Percentiles rank a stretch among this genome's conserved stretches.
Conservation (phyloP, 2,329 filamentous ascomycete genomes). For the Rhynchosporium graminicola region DNA sequence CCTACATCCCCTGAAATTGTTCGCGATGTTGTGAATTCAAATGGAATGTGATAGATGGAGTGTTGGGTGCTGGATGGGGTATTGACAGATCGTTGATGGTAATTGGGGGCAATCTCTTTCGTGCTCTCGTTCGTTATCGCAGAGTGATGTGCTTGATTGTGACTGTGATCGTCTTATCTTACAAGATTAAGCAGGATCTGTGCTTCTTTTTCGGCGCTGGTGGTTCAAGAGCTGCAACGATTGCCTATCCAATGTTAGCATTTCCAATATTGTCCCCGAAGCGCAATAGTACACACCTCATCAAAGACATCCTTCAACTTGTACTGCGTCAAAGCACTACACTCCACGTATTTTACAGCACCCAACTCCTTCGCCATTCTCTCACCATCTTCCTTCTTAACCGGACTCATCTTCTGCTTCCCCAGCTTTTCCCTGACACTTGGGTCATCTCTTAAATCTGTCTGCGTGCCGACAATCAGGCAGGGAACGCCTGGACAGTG, state of each 20-base stretch:
- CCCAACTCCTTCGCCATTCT: constrained; percentile 96
- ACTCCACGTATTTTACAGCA: constrained; percentile 98
- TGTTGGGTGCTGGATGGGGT: background rate
- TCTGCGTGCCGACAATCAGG: constrained; percentile 96
- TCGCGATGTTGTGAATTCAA: background rate
- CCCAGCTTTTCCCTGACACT: constrained; percentile 86
- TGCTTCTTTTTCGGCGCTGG: constrained; percentile 77
- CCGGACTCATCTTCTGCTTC: constrained; percentile 95
- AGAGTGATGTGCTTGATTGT: background rate
- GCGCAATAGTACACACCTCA: constrained; percentile 64
- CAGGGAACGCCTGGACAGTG: constrained; percentile 98
- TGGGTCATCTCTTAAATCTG: constrained; percentile 88
- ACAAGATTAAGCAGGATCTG: constrained; percentile 72
- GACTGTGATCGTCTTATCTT: constrained; percentile 17
- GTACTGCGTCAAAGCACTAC: constrained; percentile 95
- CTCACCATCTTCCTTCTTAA: constrained; percentile 90
- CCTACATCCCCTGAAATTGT: background rate
- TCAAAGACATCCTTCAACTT: constrained; percentile 99
- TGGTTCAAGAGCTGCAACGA: constrained; percentile 92
- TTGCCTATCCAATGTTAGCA: constrained; percentile 61
- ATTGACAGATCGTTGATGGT: constrained; percentile 8
- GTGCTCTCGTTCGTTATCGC: background rate
- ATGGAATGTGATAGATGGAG: background rate
- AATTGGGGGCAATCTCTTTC: background rate
- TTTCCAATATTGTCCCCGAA: background rate